A percentile compares a stretch with the other conserved stretches of the same genome.
Conservation (phyloP, 352 stramenopile genomes). For the Globisporangium ultimum region DNA sequence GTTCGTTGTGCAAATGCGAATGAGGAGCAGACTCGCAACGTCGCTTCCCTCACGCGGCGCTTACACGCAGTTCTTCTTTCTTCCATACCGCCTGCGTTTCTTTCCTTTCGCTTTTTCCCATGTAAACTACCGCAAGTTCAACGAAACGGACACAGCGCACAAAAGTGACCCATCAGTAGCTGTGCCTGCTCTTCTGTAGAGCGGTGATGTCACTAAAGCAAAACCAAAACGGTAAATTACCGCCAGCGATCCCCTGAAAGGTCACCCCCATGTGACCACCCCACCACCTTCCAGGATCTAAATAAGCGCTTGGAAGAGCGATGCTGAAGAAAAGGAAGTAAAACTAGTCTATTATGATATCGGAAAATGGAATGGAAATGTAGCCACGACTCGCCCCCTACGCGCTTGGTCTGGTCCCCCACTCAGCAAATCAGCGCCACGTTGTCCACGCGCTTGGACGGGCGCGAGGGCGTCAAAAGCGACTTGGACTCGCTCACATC, state of each 20-base stretch:
- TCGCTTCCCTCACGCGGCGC: conserved; percentile 2
- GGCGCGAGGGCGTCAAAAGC: conserved; percentile 8
- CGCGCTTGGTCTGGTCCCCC: background rate
- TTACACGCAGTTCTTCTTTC: background rate
- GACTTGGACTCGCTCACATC: conserved; percentile 13
- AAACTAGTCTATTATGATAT: conserved; percentile 2
- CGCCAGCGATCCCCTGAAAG: background rate
- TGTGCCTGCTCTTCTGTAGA: too few relatives aligned
- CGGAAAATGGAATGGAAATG: too few relatives aligned
- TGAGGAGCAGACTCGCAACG: conserved; percentile 3
- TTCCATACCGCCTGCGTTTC: conserved; percentile 1
- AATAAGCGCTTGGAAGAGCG: too few relatives aligned
- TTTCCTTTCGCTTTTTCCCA: background rate
- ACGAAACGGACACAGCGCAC: too few relatives aligned
- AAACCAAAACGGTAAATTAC: background rate
- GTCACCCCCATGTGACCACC: background rate
- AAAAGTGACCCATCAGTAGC: background rate
- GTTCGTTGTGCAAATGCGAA: too few relatives aligned
- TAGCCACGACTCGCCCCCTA: too few relatives aligned
- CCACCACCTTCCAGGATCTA: background rate
- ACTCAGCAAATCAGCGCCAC: conserved; percentile 45
- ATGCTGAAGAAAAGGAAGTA: too few relatives aligned
- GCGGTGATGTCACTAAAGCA: background rate
- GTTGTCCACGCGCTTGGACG: conserved; percentile 29
- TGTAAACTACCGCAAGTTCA: conserved; percentile 2